phyloP scores from a whole-genome alignment of 805 yeast species.

The Candida quercuum region DNA sequence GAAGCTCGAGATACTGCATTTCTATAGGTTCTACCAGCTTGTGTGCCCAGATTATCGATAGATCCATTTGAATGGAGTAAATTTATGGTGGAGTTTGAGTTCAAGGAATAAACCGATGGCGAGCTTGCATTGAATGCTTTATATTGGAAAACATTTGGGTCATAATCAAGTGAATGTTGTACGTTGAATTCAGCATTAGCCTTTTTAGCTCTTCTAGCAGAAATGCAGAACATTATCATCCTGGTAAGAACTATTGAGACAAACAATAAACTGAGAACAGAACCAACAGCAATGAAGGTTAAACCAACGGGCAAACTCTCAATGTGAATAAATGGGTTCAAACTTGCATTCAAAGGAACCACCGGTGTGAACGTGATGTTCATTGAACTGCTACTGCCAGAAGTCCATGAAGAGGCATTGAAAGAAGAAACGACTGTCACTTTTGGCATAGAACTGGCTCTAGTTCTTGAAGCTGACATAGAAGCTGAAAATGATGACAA shows the following conservation, averaged over 20 bases:
- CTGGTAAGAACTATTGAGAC: conserved; percentile 20
- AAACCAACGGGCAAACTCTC: conserved; percentile 58
- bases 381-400: conserved; percentile 6
- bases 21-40: conserved; percentile 20
- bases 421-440: conserved; percentile 13
- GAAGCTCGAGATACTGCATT: conserved; percentile 21
- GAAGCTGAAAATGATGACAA: neutral
- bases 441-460: conserved; percentile 14
- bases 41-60: conserved; percentile 9
- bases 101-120: conserved; percentile 25
- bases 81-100: conserved; percentile 26
- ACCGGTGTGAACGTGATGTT: conserved; percentile 19
- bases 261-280: conserved; percentile 47
- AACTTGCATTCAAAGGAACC: conserved; percentile 16
- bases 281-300: conserved; percentile 74
- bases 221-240: conserved; percentile 19
- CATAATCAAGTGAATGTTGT: conserved; percentile 15
- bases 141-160: conserved; percentile 17
- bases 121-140: conserved; percentile 16
- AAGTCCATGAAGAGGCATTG: conserved; percentile 6
- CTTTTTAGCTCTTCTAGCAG: conserved; percentile 25
- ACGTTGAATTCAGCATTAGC: conserved; percentile 2
- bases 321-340: conserved; percentile 52
- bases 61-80: conserved; percentile 17
- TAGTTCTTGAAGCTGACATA: neutral